Conservation (phyloP, 2,329 filamentous ascomycete species). For the Colletotrichum euphorbiae region DNA sequence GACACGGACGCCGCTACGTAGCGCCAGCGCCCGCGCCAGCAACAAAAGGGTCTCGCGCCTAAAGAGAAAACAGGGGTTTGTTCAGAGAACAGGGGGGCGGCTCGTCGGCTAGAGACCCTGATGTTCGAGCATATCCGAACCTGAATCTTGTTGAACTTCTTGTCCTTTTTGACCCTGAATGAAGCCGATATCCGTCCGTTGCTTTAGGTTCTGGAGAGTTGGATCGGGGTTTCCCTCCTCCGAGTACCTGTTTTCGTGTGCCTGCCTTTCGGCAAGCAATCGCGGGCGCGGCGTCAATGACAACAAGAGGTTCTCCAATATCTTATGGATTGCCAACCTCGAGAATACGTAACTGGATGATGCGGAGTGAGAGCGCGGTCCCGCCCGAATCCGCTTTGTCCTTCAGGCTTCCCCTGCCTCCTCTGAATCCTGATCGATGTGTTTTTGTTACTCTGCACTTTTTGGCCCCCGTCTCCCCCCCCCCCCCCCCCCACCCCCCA, state of each 20-base stretch:
- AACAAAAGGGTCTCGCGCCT: constrained; percentile 15
- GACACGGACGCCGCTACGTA: not conserved
- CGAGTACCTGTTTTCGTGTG: not conserved
- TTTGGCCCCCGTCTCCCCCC: not conserved
- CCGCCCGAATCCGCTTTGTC: not conserved
- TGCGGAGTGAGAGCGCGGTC: not conserved
- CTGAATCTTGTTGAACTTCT: not conserved
- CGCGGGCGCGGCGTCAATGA: not conserved
- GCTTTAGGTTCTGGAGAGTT: not conserved
- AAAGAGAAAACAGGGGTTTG: constrained; percentile 12
- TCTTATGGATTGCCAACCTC: not conserved
- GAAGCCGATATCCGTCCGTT: constrained; percentile 1
- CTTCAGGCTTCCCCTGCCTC: not conserved
- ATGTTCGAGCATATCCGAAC: not conserved
- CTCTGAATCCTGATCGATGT: not conserved
- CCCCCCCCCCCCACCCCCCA: too few relatives aligned
- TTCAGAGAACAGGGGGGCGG: not conserved
- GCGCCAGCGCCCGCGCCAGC: not conserved
- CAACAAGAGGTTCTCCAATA: not conserved
- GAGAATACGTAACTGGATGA: not conserved
- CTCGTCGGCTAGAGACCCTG: not conserved
- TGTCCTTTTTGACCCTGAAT: not conserved
- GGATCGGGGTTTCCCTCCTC: not conserved
- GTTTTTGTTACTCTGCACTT: constrained; percentile 7
- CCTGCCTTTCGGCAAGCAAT: too few relatives aligned